Evolutionary conservation across 2,329 filamentous ascomycete species (phyloP), one percentile per base, ranked within the genome.

Genomic region (Diplocarpon rosae): DNA sequence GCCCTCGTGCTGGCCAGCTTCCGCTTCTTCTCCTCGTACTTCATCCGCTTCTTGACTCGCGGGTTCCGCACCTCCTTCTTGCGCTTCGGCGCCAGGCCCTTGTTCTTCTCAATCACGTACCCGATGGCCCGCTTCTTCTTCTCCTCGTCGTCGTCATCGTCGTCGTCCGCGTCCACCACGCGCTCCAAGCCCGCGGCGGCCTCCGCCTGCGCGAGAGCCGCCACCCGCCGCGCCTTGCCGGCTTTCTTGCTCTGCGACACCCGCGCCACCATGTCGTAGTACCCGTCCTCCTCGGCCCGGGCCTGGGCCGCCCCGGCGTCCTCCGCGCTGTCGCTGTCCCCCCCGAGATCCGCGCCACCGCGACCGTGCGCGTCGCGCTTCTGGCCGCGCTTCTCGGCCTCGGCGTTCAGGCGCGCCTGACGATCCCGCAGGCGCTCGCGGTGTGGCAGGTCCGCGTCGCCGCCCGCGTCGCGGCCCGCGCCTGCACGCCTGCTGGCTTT

Each of bases 1-100:
- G 85, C 76, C 69, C 84, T 86, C 70, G 89, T 85, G 62, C 83
- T 90, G 59, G 78, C 79, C 61, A 96, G 67, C 74, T 96, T 95
- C 85, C 95, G 96, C 76, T 90, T 84, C 75, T 94, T 95, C 65
- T 88, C 83, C 62, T 93, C 88, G 64, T 79, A 98, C 78, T 87
- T 88, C 78, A 87, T 87, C 66, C 87, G 80, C 83, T 95, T 96
- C 83, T 96, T 98, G 53, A 96, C 90, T 63, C 92, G 75, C 30
- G 92, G 89, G 68, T 98, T 98, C 52, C 90, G 74, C 47, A 88
- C 83, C 57, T 94, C 89, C 78, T 98, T 96, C 74, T 84, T 93
- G 52, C 90, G 75, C 65, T 84, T 83, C 37, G 89, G 87, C 47
- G 86, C 81, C 51, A 98, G 69, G 28, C 92, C 92, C 75, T 95